A percentile compares a stretch with the other conserved stretches of the same genome.
phyloP scores from a whole-genome alignment of 805 yeast species.

The Novakomyces olei region DNA sequence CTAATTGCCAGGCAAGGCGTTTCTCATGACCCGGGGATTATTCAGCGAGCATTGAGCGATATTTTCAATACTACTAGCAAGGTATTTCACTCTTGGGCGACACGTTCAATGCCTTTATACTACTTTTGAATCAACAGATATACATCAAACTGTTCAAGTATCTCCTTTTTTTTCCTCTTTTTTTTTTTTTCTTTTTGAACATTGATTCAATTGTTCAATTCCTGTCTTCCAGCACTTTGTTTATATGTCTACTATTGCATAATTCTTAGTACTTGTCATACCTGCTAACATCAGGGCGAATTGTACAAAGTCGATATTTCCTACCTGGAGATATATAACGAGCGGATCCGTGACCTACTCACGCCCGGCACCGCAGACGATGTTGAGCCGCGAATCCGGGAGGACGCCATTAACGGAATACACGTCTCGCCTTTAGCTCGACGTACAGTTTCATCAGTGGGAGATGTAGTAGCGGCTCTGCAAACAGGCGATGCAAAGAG shows the following conservation, averaged over 20 bases:
- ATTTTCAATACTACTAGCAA: slow-evolving; percentile 23
- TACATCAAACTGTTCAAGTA: too few relatives aligned
- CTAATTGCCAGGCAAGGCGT: too few relatives aligned
- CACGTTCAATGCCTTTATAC: too few relatives aligned
- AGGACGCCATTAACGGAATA: slow-evolving; percentile 50
- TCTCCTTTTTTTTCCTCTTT: too few relatives aligned
- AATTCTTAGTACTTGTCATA: too few relatives aligned
- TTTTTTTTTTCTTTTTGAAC: too few relatives aligned
- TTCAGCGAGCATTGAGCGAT: slow-evolving; percentile 40
- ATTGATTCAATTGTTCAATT: too few relatives aligned
- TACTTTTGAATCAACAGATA: too few relatives aligned
- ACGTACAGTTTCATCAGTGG: slow-evolving; percentile 30
- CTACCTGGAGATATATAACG: slow-evolving; percentile 73
- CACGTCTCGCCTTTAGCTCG: slow-evolving; percentile 53
- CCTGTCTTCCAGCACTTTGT: too few relatives aligned
- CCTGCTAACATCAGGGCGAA: too few relatives aligned
- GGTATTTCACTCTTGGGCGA: too few relatives aligned
- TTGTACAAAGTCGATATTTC: slow-evolving; percentile 44
- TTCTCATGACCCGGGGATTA: slow-evolving; percentile 41
- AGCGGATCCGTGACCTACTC: slow-evolving; percentile 57
- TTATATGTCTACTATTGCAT: too few relatives aligned
- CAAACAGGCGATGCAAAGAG: slow-evolving; percentile 50
- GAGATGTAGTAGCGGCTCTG: slow-evolving; percentile 39
- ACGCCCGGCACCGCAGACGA: slow-evolving; percentile 17
- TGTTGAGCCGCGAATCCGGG: slow-evolving; percentile 53